Evolutionary conservation across 1,139 yeast species (phyloP).

Genomic region (Dujonia santamariae): DNA sequence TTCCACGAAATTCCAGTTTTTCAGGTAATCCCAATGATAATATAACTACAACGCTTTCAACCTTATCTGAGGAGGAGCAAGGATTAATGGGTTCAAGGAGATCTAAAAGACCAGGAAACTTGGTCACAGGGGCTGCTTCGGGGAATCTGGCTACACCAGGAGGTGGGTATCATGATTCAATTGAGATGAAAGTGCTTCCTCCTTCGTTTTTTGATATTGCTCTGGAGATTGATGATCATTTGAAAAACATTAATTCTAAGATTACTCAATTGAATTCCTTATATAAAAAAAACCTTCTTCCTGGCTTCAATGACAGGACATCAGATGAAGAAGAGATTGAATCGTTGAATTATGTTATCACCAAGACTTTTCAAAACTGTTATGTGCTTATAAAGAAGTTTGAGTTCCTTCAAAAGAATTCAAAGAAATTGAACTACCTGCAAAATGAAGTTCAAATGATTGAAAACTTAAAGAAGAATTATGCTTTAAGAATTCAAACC

Average conservation of each 20-base stretch:
- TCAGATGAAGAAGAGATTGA: slow-evolving; percentile 73
- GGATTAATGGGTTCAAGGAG: slow-evolving; percentile 39
- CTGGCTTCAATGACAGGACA: slow-evolving; percentile 78
- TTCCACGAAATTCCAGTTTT: slow-evolving; percentile 46
- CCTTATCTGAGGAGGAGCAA: slow-evolving; percentile 52
- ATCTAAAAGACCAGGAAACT: neutral
- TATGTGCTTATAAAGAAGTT: slow-evolving; percentile 72
- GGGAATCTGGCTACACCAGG: slow-evolving; percentile 8
- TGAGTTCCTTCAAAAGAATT: slow-evolving; percentile 46
- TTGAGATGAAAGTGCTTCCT: slow-evolving; percentile 57
- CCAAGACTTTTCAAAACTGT: slow-evolving; percentile 71
- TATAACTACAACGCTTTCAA: slow-evolving; percentile 5
- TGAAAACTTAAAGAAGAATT: slow-evolving; percentile 75
- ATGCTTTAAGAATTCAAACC: slow-evolving; percentile 83
- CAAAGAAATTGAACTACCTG: slow-evolving; percentile 34
- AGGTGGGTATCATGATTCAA: slow-evolving; percentile 20
- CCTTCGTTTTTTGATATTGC: slow-evolving; percentile 79
- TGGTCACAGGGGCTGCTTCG: slow-evolving; percentile 5
- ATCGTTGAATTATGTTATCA: slow-evolving; percentile 66
- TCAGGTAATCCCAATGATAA: too few relatives aligned
- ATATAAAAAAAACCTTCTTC: slow-evolving; percentile 80
- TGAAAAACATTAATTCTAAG: slow-evolving; percentile 47
- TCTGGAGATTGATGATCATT: slow-evolving; percentile 62
- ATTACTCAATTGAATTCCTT: slow-evolving; percentile 59
- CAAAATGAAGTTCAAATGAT: slow-evolving; percentile 61